phyloP scores from a whole-genome alignment of 805 yeast species.

The Saccharomycopsis oosterbeekiorum region DNA sequence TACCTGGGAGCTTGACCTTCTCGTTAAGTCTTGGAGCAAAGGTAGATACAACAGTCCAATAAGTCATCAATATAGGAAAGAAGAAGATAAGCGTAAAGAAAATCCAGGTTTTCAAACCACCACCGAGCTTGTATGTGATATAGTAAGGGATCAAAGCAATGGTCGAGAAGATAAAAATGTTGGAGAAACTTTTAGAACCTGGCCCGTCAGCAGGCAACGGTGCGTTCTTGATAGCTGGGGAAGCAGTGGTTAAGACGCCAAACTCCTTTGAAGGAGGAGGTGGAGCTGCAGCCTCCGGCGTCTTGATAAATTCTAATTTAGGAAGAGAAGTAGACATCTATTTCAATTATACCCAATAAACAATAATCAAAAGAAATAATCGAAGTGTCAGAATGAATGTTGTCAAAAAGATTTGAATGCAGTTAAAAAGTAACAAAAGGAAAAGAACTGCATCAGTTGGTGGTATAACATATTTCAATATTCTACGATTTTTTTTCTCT shows the following conservation, averaged over 20 bases:
- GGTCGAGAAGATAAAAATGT: conserved; percentile 40
- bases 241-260: conserved; percentile 42
- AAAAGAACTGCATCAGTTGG: too few species aligned
- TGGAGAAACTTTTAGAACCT: conserved; percentile 67
- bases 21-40: conserved; percentile 76
- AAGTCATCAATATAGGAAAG: conserved; percentile 68
- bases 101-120: conserved; percentile 58
- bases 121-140: conserved; percentile 54
- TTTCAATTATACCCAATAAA: too few species aligned
- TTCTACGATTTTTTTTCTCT: too few species aligned
- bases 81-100: conserved; percentile 46
- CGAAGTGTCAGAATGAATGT: too few species aligned
- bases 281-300: conserved; percentile 43
- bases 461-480: too few species aligned
- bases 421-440: too few species aligned
- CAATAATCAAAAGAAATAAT: too few species aligned
- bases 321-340: neutral
- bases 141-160: conserved; percentile 52
- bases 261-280: conserved; percentile 33
- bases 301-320: conserved; percentile 35
- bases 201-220: conserved; percentile 91
- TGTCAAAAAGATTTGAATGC: too few species aligned
- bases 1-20: conserved; percentile 64
- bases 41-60: conserved; percentile 72
- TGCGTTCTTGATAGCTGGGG: conserved; percentile 74